A percentile compares a stretch with the other conserved stretches of the same genome.
Conservation (phyloP, 176 grass and related monocot genomes). For the maize (Zea mays) region Zm-B73-REFERENCE-NAM-5.0 NC_050098.1:130596001-130596500, state of each 20-base stretch:
- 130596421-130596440: no score
- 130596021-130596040: not conserved
- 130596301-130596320: not conserved
- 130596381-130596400: no score
- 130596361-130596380: no score
- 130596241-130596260: conserved; percentile 3
- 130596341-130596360: no score
- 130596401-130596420: no score
- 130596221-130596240: not conserved
- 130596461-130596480: not conserved
- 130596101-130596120: not conserved
- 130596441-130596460: no score
- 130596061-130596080: not conserved
- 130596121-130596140: no score
- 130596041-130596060: conserved; percentile 16
- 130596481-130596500: not conserved
- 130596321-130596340: no score
- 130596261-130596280: not conserved
- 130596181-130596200: not conserved
- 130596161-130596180: not conserved
- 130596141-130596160: not conserved
- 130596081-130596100: not conserved
- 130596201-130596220: not conserved
- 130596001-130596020: not conserved
- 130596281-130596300: not conserved